phyloP scores from a whole-genome alignment of 768 basidiomycete species.

The Boletus vinaceobasis region DNA sequence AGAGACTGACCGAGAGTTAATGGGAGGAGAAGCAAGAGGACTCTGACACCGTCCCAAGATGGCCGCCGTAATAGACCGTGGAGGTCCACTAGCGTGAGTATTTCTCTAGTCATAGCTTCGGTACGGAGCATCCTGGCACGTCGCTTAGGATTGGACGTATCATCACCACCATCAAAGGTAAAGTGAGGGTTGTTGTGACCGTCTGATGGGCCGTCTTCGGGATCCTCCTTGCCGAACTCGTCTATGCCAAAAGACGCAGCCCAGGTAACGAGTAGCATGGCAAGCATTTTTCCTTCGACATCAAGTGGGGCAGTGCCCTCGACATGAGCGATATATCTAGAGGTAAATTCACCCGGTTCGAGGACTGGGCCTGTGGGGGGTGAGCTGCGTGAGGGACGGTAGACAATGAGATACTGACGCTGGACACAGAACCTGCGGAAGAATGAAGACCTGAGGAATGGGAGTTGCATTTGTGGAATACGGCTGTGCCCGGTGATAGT shows the following conservation, averaged over 20 bases:
- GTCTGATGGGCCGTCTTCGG: constrained; percentile 5
- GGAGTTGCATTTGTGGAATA: constrained; percentile 69
- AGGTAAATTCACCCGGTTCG: constrained; percentile 73
- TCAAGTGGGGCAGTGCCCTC: constrained; percentile 62
- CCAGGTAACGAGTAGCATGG: constrained; percentile 83
- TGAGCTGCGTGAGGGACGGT: constrained; percentile 4
- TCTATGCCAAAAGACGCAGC: constrained; percentile 87
- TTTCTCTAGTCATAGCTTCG: constrained; percentile 69
- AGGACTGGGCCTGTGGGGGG: constrained; percentile 70
- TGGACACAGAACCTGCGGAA: constrained; percentile 84
- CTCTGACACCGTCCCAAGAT: constrained; percentile 83
- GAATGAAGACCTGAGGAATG: constrained; percentile 84
- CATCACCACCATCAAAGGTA: constrained; percentile 21
- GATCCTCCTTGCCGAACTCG: constrained; percentile 57
- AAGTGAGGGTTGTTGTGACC: constrained; percentile 4
- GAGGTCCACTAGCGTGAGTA: constrained; percentile 77
- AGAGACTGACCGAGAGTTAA: constrained; percentile 70
- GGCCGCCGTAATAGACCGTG: constrained; percentile 77
- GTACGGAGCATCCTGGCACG: constrained; percentile 51
- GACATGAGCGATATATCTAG: constrained; percentile 64
- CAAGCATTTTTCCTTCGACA: constrained; percentile 72
- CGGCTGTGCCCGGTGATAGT: constrained; percentile 28
- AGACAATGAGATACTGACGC: constrained; percentile 45
- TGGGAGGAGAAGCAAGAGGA: constrained; percentile 74
- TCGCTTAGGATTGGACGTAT: constrained; percentile 35